Base-by-base conservation (phyloP, 2,329 filamentous ascomycete genomes). In the Alternaria arbusti region DNA sequence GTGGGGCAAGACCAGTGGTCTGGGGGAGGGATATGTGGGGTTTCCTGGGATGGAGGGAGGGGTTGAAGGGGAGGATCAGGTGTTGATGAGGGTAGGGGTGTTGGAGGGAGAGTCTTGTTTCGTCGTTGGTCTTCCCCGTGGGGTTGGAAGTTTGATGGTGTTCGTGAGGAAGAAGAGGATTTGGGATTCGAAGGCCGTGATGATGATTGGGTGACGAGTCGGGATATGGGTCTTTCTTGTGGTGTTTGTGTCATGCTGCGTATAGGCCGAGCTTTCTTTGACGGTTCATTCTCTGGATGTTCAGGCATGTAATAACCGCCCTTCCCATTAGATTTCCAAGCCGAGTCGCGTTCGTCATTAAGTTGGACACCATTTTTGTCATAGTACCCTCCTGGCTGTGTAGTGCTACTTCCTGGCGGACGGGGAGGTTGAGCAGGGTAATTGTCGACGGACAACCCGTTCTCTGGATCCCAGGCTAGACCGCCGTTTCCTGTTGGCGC, bases 1-100 rank as follows among this genome's bases (percentile, higher is more conserved):
- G 85, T 82, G 11, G 85, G 81, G 71, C 88, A 90, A 23, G 83
- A 82, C 88, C 88, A 90, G 84, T 80, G 57, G 81, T 72, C 4
- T 75, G 72, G 73, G 28, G 73, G 70, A 54, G 80, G 71, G 57
- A 74, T 79, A 46, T 81, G 61, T 44, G 72, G 70, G 43, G 75
- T 66, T 17, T 63, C 30, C 59, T 72, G 74, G n/a, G 43, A 22
- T 45, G 17, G 30, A 32, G 30, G 30, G 30, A 32, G 43, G 17
- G 43, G 40, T 44, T 44, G 49, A 32, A 5, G 17, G 0, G 36
- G n/a, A 40, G n/a, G 15, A 40, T 40, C 22, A 10, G 13, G 22
- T 22, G 23, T 49, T 10, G 46, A 28, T 28, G 46, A 17, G 25
- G 26, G 7, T 11, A 26, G 17, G 3, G 12, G 11, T 36, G 36